Base-by-base conservation (phyloP, 2,329 filamentous ascomycete genomes). In the Dactylellina parvicollis region DNA sequence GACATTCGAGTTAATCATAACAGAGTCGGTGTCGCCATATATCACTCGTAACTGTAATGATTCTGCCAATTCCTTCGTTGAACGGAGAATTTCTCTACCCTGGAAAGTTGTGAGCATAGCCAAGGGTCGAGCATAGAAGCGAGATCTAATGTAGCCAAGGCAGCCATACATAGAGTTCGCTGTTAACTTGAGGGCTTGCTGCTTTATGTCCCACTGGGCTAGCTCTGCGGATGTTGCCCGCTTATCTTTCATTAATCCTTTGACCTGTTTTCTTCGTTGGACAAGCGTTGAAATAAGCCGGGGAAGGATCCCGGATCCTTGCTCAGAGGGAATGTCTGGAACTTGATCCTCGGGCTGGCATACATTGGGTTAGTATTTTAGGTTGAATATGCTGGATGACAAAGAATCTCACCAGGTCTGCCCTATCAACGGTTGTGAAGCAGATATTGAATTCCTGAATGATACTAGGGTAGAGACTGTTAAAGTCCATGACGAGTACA, bases 121-220 rank as follows among this genome's bases (percentile, higher is more conserved):
- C 50, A 99, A 85, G 9, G 95, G 95, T 65, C 95, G 89, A 70
- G 95, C 95, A 79, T 99, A 99, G 83, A 99, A 99, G 55, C 95
- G 91, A 66, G 95, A 98, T 80, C 93, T 96, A 10, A 92, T 94
- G 80, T 97, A 99, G 77, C 95, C 95, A 81, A 99, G 84, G 85
- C 95, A 99, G 77, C 95, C 95, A 81, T 99, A 99, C 96, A 99
- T 99, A 76, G 94, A 98, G 83, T 99, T 99, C 79, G 95, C 95
- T 44, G 96, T 99, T 57, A 99, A 87, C 83, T 99, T 99, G 79
- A 99, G 83, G 26, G 95, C 96, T 80, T 96, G 85, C 81, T 99
- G 95, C 83, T 96, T 98, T 79, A 97, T 98, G 77, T 99, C 95
- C 93, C 94, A 99, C 0, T 94, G 92, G 2, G 92, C 90, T 64